Base-by-base conservation (phyloP, 176 grass and related monocot species). In the Ensete glaucum region DNA sequence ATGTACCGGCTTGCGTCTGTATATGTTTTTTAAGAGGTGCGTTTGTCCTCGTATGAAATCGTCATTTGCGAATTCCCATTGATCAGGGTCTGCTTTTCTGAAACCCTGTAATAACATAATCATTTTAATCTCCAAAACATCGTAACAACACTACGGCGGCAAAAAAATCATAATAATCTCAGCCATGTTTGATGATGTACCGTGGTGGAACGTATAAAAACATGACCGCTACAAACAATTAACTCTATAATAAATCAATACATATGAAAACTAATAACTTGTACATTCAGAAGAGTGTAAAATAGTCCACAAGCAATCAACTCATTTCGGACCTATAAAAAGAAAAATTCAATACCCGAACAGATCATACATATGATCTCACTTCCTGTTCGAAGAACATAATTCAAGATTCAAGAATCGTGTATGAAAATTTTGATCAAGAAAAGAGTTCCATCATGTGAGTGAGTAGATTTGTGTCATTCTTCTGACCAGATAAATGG, bases 61-160 rank as follows among this genome's bases (percentile, higher is more conserved):
- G 1, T 95, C 96, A 65, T 99, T 99, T 52, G 86, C 78, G 1
- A 99, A 99, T 81, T 99, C 96, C 96, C 96, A 99, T 66, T 94
- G 86, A 12, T 94, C 90, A 1, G 96, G 96, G 72, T 91, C 96
- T 59, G 91, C 65, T 84, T 99, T 99, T 56, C 80, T 90, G 74
- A 99, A 99, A 26, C 96, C 96, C 96, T 99, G 62, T 1, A 75
- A 14, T 80, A 56, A 75, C 49, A 12, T 52, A 67, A 64, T 78
- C 8, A 62, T 1, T 55, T 34, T 68, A 72, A 78, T 9, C 10
- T 58, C 48, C 48, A 54, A 21, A 22, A n/a, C 7, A 64, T 43
- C 24, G 26, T 69, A 76, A 7, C 1, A 78, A 72, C 19, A 69
- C 22, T 69, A 22, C 73, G 12, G 0, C 11, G 11, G 25, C 19